phyloP scores from a whole-genome alignment of 2,329 filamentous ascomycete species.

The Chaetothyriales sp. region DNA sequence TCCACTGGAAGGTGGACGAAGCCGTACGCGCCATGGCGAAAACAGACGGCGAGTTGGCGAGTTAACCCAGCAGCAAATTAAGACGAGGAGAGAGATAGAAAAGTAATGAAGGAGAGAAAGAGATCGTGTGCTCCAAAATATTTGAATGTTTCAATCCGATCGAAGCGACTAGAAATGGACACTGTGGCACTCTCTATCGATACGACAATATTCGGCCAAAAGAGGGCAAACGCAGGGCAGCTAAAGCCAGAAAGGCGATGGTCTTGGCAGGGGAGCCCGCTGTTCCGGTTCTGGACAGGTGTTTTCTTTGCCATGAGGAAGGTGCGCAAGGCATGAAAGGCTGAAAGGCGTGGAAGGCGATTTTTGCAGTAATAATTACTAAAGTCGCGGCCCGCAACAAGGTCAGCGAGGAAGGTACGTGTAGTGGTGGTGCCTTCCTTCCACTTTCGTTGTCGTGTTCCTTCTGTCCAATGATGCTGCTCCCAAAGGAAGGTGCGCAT shows the following conservation, averaged over 20 bases:
- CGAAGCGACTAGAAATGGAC: background rate
- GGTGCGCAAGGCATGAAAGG: no score
- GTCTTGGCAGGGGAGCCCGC: background rate
- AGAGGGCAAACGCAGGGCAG: background rate
- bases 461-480: no score
- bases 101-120: background rate
- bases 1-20: constrained; percentile 51
- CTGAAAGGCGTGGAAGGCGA: no score
- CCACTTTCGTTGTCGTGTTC: no score
- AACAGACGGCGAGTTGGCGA: background rate
- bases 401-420: no score
- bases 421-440: no score
- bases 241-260: background rate
- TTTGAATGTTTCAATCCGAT: background rate
- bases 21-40: constrained; percentile 13
- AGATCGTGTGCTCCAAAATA: background rate
- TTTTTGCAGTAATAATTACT: no score
- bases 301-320: background rate
- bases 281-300: background rate
- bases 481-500: no score
- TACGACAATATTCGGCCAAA: background rate
- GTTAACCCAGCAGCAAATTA: background rate
- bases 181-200: background rate
- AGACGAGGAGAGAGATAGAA: background rate
- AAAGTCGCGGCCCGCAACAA: no score